Evolutionary conservation across 495 filamentous ascomycete genomes (phyloP).

Genomic region (Wilcoxina mikolae): DNA sequence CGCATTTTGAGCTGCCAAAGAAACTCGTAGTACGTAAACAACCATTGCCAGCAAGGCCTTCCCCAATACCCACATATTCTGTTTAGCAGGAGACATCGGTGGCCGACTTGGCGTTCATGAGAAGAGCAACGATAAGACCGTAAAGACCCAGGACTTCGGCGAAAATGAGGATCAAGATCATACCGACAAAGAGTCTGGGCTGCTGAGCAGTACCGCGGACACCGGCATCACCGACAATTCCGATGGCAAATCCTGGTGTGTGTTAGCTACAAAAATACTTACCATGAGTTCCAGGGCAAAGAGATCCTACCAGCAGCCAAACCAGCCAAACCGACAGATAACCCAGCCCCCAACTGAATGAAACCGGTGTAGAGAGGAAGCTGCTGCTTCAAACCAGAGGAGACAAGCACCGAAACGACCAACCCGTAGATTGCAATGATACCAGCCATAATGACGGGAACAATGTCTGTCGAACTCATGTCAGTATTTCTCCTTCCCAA

Average conservation of each 20-base stretch:
- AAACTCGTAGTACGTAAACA: background rate
- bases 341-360: conserved; percentile 93
- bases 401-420: conserved; percentile 95
- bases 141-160: conserved; percentile 99
- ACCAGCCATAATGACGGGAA: conserved; percentile 99
- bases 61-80: background rate
- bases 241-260: conserved; percentile 67
- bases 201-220: conserved; percentile 96
- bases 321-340: conserved; percentile 91
- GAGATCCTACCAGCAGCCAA: conserved; percentile 66
- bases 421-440: conserved; percentile 99
- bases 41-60: background rate
- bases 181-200: conserved; percentile 94
- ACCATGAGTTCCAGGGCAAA: background rate
- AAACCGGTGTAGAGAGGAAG: conserved; percentile 83
- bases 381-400: conserved; percentile 70
- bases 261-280: conserved; percentile 2
- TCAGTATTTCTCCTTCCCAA: background rate
- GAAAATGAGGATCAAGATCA: conserved; percentile 99
- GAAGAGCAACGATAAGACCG: conserved; percentile 90
- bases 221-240: conserved; percentile 98
- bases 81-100: conserved; percentile 35
- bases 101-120: conserved; percentile 85
- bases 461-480: conserved; percentile 56
- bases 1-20: background rate